Percentiles rank a stretch among this genome's conserved stretches.
Evolutionary conservation across 306 rosid genomes (phyloP).

Genomic region (Vigna angularis): DNA sequence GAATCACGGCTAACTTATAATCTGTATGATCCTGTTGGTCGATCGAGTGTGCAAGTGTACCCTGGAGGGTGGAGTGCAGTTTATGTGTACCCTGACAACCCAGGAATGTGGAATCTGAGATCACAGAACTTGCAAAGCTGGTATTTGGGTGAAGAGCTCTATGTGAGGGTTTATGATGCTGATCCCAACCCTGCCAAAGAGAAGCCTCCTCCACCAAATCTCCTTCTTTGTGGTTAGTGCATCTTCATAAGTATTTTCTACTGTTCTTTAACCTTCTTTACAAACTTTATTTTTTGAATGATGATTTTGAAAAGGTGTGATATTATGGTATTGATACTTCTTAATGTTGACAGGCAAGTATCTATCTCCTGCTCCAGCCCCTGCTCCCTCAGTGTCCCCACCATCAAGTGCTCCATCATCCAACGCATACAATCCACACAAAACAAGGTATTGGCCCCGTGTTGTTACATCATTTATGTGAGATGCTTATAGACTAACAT

Average conservation of each 20-base stretch:
- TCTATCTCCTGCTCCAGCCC: slow-evolving; percentile 7
- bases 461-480: not conserved
- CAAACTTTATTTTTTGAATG: not conserved
- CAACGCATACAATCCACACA: slow-evolving; percentile 43
- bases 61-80: slow-evolving; percentile 81
- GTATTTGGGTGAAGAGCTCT: slow-evolving; percentile 81
- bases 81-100: slow-evolving; percentile 83
- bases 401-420: slow-evolving; percentile 21
- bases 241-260: not conserved
- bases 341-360: slow-evolving; percentile 47
- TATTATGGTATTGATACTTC: slow-evolving; percentile 4
- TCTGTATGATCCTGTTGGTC: slow-evolving; percentile 59
- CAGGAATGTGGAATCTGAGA: slow-evolving; percentile 91
- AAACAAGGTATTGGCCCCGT: slow-evolving; percentile 48
- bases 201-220: slow-evolving; percentile 64
- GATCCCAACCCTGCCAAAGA: slow-evolving; percentile 80
- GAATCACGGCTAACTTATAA: slow-evolving; percentile 53
- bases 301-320: not conserved
- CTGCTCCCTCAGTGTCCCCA: slow-evolving; percentile 43
- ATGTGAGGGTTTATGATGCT: slow-evolving; percentile 65
- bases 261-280: not conserved
- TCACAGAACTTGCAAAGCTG: slow-evolving; percentile 71
- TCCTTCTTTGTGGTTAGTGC: slow-evolving; percentile 74
- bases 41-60: slow-evolving; percentile 71
- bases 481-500: not conserved